phyloP scores from a whole-genome alignment of 176 grass and related monocot species.

The Raddia distichophylla region DNA sequence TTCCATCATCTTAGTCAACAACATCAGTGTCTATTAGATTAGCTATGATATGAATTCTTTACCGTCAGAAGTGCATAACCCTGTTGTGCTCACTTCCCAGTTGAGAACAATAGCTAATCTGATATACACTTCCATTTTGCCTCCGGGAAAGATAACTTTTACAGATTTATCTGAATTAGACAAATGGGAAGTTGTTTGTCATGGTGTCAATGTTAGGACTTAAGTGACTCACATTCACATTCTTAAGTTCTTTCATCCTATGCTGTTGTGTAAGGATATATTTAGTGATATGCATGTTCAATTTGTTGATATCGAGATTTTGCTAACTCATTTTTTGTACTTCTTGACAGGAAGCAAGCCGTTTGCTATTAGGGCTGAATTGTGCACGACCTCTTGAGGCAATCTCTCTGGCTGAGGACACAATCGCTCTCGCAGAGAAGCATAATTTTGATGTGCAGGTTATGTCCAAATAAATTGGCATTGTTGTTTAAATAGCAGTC shows the following conservation, averaged over 20 bases:
- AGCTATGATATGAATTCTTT: neutral
- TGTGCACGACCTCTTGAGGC: conserved; percentile 62
- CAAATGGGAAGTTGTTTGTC: neutral
- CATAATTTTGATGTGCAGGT: conserved; percentile 92
- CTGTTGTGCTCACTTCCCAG: neutral
- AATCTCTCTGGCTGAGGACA: conserved; percentile 53
- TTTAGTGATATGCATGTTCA: neutral
- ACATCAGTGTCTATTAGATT: neutral
- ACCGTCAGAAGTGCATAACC: neutral
- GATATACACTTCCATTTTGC: neutral
- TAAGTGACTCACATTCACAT: neutral
- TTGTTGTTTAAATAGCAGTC: neutral
- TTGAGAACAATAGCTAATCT: neutral
- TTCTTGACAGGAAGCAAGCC: conserved; percentile 73
- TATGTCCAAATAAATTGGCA: neutral
- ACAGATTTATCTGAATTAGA: neutral
- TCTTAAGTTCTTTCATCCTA: neutral
- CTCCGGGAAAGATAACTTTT: neutral
- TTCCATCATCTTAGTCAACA: neutral
- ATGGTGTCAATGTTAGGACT: neutral
- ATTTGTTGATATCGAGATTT: conserved; percentile 13
- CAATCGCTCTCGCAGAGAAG: conserved; percentile 41
- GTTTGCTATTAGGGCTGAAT: conserved; percentile 78
- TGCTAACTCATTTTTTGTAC: conserved; percentile 19
- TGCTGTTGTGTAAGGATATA: neutral